Conservation (phyloP, 495 filamentous ascomycete genomes). For the Chaetomium tenue region DNA sequence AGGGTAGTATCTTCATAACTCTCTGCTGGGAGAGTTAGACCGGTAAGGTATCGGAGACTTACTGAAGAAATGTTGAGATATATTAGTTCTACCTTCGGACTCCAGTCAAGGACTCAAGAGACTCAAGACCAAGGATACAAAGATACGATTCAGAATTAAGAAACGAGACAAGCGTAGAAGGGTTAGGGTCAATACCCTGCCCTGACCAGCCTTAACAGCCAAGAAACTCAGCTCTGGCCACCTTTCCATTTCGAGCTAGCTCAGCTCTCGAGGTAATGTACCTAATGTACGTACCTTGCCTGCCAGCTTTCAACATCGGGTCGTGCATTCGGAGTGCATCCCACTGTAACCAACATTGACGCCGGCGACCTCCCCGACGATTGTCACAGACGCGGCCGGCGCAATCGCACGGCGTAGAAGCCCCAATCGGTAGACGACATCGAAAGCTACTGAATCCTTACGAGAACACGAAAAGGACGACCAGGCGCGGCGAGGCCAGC, state of each 20-base stretch:
- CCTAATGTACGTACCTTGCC: conserved; percentile 7
- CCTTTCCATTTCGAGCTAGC: conserved; percentile 4
- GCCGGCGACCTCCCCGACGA: not conserved
- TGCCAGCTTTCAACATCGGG: conserved; percentile 19
- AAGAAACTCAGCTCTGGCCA: not conserved
- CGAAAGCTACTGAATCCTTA: not conserved
- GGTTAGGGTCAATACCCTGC: not conserved
- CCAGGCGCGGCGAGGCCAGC: conserved; percentile 2
- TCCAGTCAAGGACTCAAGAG: too few relatives aligned
- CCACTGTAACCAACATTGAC: not conserved
- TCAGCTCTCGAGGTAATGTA: not conserved
- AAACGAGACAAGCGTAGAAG: not conserved
- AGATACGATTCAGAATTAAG: not conserved
- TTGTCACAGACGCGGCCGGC: not conserved
- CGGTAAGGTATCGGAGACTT: too few relatives aligned
- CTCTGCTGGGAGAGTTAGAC: too few relatives aligned
- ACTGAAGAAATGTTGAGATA: too few relatives aligned
- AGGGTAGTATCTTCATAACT: too few relatives aligned
- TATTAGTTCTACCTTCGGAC: too few relatives aligned
- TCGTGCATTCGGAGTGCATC: not conserved
- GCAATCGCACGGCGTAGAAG: not conserved
- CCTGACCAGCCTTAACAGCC: too few relatives aligned
- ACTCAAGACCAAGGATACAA: not conserved
- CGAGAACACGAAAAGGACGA: not conserved
- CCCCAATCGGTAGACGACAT: too few relatives aligned